Evolutionary conservation across 768 basidiomycete species (phyloP), one percentile per base, ranked within the genome.

Genomic region (Lentinula edodes): DNA sequence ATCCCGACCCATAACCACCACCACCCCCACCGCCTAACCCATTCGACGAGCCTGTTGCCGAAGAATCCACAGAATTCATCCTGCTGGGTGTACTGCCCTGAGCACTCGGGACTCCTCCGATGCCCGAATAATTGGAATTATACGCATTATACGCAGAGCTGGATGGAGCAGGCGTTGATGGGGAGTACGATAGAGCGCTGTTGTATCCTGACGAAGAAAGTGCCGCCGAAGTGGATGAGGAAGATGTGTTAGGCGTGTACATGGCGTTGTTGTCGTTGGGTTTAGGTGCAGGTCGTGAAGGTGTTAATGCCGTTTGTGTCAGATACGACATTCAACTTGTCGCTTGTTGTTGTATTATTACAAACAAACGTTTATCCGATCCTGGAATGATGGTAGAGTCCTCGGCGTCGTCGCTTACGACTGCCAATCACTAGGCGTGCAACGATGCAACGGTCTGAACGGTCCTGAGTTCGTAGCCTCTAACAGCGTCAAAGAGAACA

Each of bases 241-340:
- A 78, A 12, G 79, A 69, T 64, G 74, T 76, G 69, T 75, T 75
- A 35, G 71, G 68, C 58, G 69, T 75, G 64, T 75, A 80, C 55
- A 66, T 66, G 36, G 74, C 69, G 16, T 71, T 74, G 58, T 80
- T 67, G 2, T 71, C 74, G 58, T 80, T 67, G 2, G 90, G 90
- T 58, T 83, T 84, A 13, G 91, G 91, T 5, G 90, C 90, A 58
- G 91, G 90, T 43, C 91, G 81, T 41, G 88, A 84, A 58, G 91
- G 91, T 0, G 88, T 91, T 63, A 92, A 75, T 57, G 88, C 88
- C 53, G 53, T 54, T 54, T 54, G 53, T 12, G 34, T 54, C 9
- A 54, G 38, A 39, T 54, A 54, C 12, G 53, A 54, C 53, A 54
- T 54, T 48, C 46, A 48, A 48, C n/a, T 28, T 28, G 28, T 28